Evolutionary conservation across 305 asterid species (phyloP).

Genomic region (Solanum hybrid): DNA sequence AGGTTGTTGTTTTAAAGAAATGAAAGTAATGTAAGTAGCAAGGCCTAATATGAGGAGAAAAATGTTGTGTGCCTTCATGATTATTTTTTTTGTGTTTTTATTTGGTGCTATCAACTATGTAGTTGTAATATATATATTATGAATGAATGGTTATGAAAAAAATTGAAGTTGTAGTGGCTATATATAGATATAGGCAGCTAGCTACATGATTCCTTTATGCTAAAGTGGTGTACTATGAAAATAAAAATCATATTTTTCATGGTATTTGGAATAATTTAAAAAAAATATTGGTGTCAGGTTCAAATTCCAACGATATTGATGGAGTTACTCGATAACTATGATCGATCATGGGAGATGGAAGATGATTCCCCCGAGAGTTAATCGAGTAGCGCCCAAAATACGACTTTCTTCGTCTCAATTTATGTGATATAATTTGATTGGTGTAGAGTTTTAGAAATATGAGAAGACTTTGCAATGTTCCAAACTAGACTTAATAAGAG

Average conservation of each 20-base stretch:
- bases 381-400: not conserved
- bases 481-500: not conserved
- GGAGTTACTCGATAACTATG: not conserved
- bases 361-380: not conserved
- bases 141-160: not conserved
- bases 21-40: conserved; percentile 12
- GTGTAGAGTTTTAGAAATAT: not conserved
- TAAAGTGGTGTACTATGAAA: not conserved
- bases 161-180: not conserved
- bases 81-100: not conserved
- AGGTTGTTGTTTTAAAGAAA: conserved; percentile 12
- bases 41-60: conserved; percentile 13
- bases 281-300: not conserved
- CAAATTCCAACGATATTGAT: not conserved
- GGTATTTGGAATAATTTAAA: not conserved
- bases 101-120: not conserved
- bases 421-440: too few species aligned
- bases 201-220: not conserved
- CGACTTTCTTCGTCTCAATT: not conserved
- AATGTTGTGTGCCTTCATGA: conserved; percentile 21
- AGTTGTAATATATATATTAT: not conserved
- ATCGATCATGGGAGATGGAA: not conserved
- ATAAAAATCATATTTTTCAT: not conserved
- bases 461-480: too few species aligned
- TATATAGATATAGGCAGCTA: not conserved